Base-by-base conservation (phyloP, 192 early-diverging fungal species). In the Backusella tuberculispora region DNA sequence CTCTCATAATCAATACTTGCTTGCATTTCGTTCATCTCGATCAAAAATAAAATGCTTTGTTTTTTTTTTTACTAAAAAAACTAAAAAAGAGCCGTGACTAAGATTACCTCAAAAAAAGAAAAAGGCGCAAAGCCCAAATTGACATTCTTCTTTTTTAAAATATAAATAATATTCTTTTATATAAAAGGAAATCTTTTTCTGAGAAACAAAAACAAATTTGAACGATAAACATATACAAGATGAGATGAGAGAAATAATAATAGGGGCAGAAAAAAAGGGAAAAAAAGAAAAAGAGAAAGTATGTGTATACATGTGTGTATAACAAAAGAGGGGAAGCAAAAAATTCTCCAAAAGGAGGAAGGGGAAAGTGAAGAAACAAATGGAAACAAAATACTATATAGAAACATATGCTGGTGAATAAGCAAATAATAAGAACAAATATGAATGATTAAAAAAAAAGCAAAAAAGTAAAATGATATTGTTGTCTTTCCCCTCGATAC, bases 181-280 rank as follows among this genome's bases (percentile, higher is more conserved):
- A 34, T 24, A 60, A 60, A 60, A 60, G 24, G 24, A 60, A 60
- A 60, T 53, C 50, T 53, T 53, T 50, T 53, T 53, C 19, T 53
- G 19, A 50, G 15, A 67, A 67, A 67, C 6, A 41, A 41, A 67
- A 67, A 67, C 41, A 67, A 67, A 67, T 43, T 34, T 17, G 17
- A 67, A 67, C 37, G 40, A 41, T 43, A 41, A 41, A 67, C 37
- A 67, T 41, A 67, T 43, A 67, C 66, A 67, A 67, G 37, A 63
- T 53, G 26, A 66, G 66, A 41, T 67, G 41, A 42, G 34, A 19
- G 66, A 42, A 41, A 67, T 40, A 65, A 38, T 65, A 60, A 38
- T 65, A 40, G 65, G 38, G 40, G 38, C 0, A 66, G 24, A 12
- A 66, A 17, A 19, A 10, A 71, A 71, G 29, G 34, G 37, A 34